A percentile compares a stretch with the other conserved stretches of the same genome.
These are phyloP conservation scores for Agaricus sinodeliciosus DNA, from an alignment of 768 basidiomycete genomes.

Conservation along the genomic window DNA sequence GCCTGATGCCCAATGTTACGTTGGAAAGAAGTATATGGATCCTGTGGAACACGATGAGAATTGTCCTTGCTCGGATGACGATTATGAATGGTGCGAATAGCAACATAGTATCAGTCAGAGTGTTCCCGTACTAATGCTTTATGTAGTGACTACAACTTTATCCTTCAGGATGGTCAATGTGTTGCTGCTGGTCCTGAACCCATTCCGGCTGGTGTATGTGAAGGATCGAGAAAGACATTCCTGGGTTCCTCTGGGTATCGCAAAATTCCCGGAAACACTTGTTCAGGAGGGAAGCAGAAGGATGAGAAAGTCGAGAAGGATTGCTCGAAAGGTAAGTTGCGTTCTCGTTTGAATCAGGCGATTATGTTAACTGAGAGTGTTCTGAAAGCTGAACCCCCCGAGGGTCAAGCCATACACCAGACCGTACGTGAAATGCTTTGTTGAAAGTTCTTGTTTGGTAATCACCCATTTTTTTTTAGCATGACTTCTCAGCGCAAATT, in stretches of 20 bases:
- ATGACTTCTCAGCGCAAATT: conserved; percentile 58
- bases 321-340: conserved; percentile 69
- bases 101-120: too few species aligned
- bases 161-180: conserved; percentile 69
- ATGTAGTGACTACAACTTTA: conserved; percentile 81
- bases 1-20: conserved; percentile 76
- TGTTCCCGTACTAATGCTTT: background rate
- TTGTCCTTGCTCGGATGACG: conserved; percentile 79
- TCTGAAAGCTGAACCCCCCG: conserved; percentile 61
- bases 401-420: conserved; percentile 75
- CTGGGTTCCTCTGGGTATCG: conserved; percentile 89
- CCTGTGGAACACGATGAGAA: conserved; percentile 78
- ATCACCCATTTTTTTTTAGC: conserved; percentile 31
- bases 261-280: conserved; percentile 89
- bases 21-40: conserved; percentile 85
- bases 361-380: background rate
- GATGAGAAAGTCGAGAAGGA: conserved; percentile 66
- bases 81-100: conserved; percentile 80
- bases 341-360: background rate
- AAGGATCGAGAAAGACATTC: conserved; percentile 53
- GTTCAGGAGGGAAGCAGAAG: conserved; percentile 62
- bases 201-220: conserved; percentile 72
- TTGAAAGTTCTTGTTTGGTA: background rate
- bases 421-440: conserved; percentile 37
- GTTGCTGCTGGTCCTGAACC: conserved; percentile 84